Evolutionary conservation across 2,329 filamentous ascomycete genomes (phyloP).

Genomic region (Nemania serpens): DNA sequence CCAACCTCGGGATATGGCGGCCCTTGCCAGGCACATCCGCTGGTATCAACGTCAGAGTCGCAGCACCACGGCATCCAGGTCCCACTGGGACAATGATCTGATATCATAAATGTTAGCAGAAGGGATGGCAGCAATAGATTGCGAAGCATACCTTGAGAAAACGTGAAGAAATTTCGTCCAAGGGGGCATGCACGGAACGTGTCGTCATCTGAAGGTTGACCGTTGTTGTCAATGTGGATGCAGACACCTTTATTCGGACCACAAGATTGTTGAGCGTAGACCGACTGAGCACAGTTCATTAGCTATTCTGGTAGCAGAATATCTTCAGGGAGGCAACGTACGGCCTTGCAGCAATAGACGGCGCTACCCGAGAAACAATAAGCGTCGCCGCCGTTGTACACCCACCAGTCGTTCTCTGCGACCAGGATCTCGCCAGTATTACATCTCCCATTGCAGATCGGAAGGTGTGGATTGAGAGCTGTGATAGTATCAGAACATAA

Average conservation of each 20-base stretch:
- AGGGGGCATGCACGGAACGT: neutral
- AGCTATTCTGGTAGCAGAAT: neutral
- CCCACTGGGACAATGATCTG: constrained; percentile 35
- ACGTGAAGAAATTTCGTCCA: constrained; percentile 10
- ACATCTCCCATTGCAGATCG: neutral
- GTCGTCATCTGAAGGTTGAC: neutral
- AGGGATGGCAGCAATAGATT: too few relatives aligned
- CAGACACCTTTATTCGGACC: constrained; percentile 11
- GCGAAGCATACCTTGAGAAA: constrained; percentile 13
- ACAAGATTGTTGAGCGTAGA: constrained; percentile 1
- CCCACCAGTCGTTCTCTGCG: constrained; percentile 1
- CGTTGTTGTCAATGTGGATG: neutral
- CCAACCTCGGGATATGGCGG: neutral
- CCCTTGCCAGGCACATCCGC: neutral
- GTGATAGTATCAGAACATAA: neutral
- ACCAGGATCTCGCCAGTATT: neutral
- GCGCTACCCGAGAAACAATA: constrained; percentile 1
- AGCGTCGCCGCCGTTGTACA: neutral
- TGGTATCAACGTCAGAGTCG: neutral
- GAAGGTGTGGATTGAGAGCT: neutral
- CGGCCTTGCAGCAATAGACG: constrained; percentile 1
- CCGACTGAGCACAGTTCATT: neutral
- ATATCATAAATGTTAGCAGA: too few relatives aligned
- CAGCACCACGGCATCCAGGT: constrained; percentile 28
- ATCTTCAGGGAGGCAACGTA: too few relatives aligned